Evolutionary conservation across 2,329 filamentous ascomycete genomes (phyloP).

Genomic region (Nigrograna mackinnonii): DNA sequence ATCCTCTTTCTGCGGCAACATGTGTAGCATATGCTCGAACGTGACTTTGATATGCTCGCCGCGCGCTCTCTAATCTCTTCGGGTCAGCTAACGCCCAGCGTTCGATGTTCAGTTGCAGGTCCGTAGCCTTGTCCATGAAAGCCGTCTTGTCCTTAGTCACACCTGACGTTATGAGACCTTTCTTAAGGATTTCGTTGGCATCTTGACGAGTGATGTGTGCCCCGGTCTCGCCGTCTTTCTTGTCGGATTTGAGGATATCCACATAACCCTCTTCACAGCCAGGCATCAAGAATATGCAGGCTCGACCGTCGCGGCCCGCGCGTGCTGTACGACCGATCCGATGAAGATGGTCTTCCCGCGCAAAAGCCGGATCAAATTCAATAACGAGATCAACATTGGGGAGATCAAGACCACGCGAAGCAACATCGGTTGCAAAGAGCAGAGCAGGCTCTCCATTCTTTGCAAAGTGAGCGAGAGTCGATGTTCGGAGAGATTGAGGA

Average conservation of each 20-base stretch:
- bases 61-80: constrained; percentile 76
- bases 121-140: constrained; percentile 69
- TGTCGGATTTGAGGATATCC: constrained; percentile 72
- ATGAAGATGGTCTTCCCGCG: constrained; percentile 90
- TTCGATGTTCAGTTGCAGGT: constrained; percentile 69
- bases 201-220: constrained; percentile 60
- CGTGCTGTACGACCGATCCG: constrained; percentile 93
- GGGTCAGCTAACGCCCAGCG: constrained; percentile 67
- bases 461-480: constrained; percentile 81
- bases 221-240: constrained; percentile 65
- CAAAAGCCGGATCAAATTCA: constrained; percentile 95
- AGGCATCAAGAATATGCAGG: constrained; percentile 86
- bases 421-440: constrained; percentile 92
- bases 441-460: constrained; percentile 75
- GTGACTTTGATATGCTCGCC: constrained; percentile 87
- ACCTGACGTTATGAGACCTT: constrained; percentile 57
- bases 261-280: constrained; percentile 93
- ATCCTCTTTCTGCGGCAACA: constrained; percentile 77
- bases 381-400: constrained; percentile 93
- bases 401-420: constrained; percentile 91
- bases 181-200: constrained; percentile 68
- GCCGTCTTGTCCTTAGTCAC: constrained; percentile 47
- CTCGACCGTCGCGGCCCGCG: constrained; percentile 84
- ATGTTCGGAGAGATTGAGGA: constrained; percentile 82
- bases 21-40: constrained; percentile 95